Evolutionary conservation across 2,329 filamentous ascomycete genomes (phyloP).

Genomic region (Diaporthe amygdali): DNA sequence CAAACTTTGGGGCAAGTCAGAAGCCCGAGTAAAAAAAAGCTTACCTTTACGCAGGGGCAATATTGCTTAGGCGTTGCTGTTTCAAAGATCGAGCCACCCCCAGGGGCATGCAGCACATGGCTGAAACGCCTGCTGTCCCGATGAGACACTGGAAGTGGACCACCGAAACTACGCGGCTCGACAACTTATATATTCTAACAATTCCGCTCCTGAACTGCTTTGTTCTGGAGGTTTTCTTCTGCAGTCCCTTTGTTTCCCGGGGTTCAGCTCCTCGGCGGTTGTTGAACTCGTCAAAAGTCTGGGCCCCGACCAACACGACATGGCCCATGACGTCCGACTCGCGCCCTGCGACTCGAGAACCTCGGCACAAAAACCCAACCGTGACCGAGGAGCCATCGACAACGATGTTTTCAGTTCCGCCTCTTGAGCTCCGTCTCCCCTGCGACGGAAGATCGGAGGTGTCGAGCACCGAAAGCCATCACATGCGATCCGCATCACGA

Average conservation of each 20-base stretch:
- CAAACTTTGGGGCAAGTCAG: neutral
- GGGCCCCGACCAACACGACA: neutral
- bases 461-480: constrained; percentile 18
- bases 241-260: neutral
- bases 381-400: constrained; percentile 1
- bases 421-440: constrained; percentile 8
- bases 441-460: constrained; percentile 4
- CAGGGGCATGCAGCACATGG: neutral
- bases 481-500: constrained; percentile 13
- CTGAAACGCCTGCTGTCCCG: constrained; percentile 14
- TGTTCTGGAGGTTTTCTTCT: neutral
- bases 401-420: constrained; percentile 19
- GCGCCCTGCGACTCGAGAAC: neutral
- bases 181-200: neutral
- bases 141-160: constrained; percentile 3
- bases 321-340: neutral
- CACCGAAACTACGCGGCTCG: neutral
- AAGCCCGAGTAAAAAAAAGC: neutral
- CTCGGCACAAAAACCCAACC: neutral
- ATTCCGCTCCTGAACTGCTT: neutral
- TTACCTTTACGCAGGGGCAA: neutral
- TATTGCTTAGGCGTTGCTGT: neutral
- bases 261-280: neutral
- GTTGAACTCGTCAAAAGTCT: neutral
- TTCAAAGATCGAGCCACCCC: constrained; percentile 1